Conservation (phyloP, 441 rosid genomes). For the Corymbia calophylla region DNA sequence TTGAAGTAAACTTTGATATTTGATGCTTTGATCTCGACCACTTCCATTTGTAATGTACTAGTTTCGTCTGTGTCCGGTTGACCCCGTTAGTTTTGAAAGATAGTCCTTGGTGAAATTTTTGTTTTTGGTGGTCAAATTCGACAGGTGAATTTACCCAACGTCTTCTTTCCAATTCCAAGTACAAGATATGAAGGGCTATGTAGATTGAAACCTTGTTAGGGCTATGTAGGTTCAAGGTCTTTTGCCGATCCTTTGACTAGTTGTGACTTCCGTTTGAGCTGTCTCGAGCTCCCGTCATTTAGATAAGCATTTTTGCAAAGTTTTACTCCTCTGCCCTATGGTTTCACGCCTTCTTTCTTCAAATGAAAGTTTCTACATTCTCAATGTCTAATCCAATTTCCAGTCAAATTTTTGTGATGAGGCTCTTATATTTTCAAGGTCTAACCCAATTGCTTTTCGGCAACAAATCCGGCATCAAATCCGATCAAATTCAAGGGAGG, state of each 20-base stretch:
- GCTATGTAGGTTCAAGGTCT: not conserved
- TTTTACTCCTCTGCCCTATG: not conserved
- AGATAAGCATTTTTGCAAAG: too few species aligned
- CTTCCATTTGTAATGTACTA: too few species aligned
- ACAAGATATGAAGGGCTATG: not conserved
- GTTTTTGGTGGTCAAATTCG: not conserved
- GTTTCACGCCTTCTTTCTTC: too few species aligned
- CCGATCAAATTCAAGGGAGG: not conserved
- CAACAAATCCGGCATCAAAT: not conserved
- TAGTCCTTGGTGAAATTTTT: too few species aligned
- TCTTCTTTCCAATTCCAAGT: not conserved
- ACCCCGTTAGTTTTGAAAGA: too few species aligned
- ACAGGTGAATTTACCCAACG: not conserved
- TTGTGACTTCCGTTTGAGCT: not conserved
- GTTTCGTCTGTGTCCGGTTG: too few species aligned
- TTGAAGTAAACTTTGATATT: not conserved
- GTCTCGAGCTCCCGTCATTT: not conserved
- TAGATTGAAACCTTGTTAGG: not conserved
- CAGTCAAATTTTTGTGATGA: too few species aligned
- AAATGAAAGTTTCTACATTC: too few species aligned
- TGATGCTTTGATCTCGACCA: not conserved
- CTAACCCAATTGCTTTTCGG: not conserved
- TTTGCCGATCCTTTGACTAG: not conserved
- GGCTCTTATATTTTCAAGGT: too few species aligned
- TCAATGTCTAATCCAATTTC: too few species aligned